Base-by-base conservation (phyloP, 2,329 filamentous ascomycete species). In the Aspergillus felis region DNA sequence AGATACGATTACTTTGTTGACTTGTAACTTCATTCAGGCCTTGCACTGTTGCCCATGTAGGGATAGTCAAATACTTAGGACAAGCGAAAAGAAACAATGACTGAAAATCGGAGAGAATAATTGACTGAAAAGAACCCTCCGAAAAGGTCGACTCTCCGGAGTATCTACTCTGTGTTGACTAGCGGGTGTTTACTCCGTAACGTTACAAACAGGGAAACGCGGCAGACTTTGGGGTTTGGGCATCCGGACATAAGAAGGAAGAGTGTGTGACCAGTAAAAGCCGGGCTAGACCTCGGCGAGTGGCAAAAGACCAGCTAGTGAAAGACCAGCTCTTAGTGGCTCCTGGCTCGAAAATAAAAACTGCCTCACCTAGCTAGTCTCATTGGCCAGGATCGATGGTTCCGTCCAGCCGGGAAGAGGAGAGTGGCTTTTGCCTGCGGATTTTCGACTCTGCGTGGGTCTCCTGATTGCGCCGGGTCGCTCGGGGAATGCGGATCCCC, bases 401-500 rank as follows among this genome's bases (percentile, higher is more conserved):
- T 59, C 62, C 62, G 53, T 52, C 57, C 52, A 46, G 53, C 54
- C 51, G 58, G 61, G 58, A 59, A 47, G 53, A 51, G 53, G n/a
- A 28, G 28, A 59, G 42, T 56, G 58, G 53, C 51, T 17, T 17
- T 7, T 38, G 14, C 6, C 14, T 17, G 32, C 14, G 32, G 14
- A 17, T 17, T 38, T 38, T 38, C 14, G 14, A 35, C 14, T 17
- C 7, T 38, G 17, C 32, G 50, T 62, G 63, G 61, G 55, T 52
- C 56, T 55, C 53, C 24, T 59, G 50, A 57, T 58, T 57, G 55
- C 57, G 46, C 55, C 55, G 57, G 48, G 54, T 53, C 44, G 44
- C 35, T 63, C 64, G 66, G 66, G 66, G 66, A 68, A 68, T 55
- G 56, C 64, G 64, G 64, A 57, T 47, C 60, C 54, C 66, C 66